Evolutionary conservation across 2,329 filamentous ascomycete species (phyloP), one percentile per base, ranked within the genome.

Genomic region (Alternaria sp.): DNA sequence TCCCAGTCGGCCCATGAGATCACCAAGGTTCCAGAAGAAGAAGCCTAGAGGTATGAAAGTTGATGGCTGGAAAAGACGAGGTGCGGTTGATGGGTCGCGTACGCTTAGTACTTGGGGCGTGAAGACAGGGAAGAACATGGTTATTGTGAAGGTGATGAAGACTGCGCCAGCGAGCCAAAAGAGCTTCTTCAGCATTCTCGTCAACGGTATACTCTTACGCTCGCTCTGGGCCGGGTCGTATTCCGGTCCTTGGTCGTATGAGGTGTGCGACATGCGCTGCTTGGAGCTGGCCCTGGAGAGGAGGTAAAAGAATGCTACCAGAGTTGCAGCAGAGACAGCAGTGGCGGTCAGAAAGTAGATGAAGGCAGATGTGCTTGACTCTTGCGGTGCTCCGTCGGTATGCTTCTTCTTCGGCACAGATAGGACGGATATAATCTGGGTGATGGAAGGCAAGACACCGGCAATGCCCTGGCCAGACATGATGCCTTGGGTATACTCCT

Each of bases 81-180:
- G 80, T 11, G 85, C 82, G 62, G 77, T 62, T 67, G 73, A 46
- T 68, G 81, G 58, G 8, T 78, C 71, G 4, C 72, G 76, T 24
- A 81, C 77, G 54, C 72, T 82, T 56, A 71, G 69, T 49, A 83
- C 83, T 54, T 78, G 76, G 49, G 80, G 77, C 0, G 95, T 98
- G 78, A 96, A 96, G 60, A 98, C 91, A 0, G 95, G 95, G 81
- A 93, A 98, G 74, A 95, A 88, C 94, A 99, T 98, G 49, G 93
- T 93, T 54, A 94, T 80, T 40, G 84, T 80, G 72, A 98, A 98
- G 72, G 89, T 93, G 63, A 93, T 75, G 69, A 92, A 92, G 13
- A 97, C 86, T 7, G 91, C 86, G n/a, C 83, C 81, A 0, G 92
- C 86, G 13, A 93, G 83, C 86, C 90, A 96, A 70, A 86, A 87